Base-by-base conservation (phyloP, 306 rosid genomes). In the Cucumis sativus region DNA sequence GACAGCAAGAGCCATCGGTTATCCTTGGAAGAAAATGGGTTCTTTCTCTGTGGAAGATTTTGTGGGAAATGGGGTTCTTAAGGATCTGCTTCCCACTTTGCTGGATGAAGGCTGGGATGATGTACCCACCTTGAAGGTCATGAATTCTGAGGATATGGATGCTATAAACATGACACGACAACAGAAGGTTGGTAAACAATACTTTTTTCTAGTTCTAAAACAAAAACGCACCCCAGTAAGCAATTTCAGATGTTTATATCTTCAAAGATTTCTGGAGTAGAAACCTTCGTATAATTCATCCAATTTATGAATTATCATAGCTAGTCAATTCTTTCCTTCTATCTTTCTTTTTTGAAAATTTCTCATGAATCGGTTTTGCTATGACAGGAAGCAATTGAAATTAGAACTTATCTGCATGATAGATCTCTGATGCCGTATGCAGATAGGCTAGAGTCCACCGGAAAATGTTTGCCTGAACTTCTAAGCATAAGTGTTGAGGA, bases 51-150 rank as follows among this genome's bases (percentile, higher is more conserved):
- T 91, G 43, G 98, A 88, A 69, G 98, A 89, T 47, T 91, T 91
- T 81, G 86, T 86, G 58, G 98, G 98, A 78, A 85, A 84, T 76
- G 97, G 98, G 75, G 71, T 83, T 81, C 86, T 91, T 76, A 91
- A 93, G 81, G 93, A 33, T 20, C 76, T 91, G 77, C 85, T 91
- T 71, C 92, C 86, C 2, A 88, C 80, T 75, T 74, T 93, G 80
- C 60, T 93, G 81, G 95, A 90, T 45, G 91, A 94, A 86, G 97
- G 97, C 41, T 94, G 96, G 98, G 95, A 91, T 80, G 98, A 94
- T 55, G 96, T 90, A 6, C 91, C 98, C 18, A 94, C 97, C 37
- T 80, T 94, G 76, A 94, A 94, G 91, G 77, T 90, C 49, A 94
- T 94, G 96, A 84, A 75, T 73, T 77, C 86, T 11, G 93, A 90